Base-by-base conservation (phyloP, 352 stramenopile species). In the Thraustochytrium sp. region DNA sequence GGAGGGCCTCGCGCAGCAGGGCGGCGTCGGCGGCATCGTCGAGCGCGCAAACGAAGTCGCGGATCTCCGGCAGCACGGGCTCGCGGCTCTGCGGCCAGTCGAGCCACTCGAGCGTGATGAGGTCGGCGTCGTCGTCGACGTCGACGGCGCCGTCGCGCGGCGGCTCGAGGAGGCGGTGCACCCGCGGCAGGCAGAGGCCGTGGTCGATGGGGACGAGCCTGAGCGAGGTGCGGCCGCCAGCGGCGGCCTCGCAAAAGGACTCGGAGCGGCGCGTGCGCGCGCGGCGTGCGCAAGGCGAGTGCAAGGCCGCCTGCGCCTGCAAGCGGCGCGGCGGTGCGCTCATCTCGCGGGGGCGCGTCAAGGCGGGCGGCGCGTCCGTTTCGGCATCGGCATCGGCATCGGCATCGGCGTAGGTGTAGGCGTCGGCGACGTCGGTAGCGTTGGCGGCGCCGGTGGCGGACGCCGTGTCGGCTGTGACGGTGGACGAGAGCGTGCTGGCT, bases 171-270 rank as follows among this genome's bases (percentile, higher is more conserved):
- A 77, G 49, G 8, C 49, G 9, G 8, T 23, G 31, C 26, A 77
- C 64, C 16, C 49, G 42, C 29, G 91, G 91, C 34, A 94, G 85
- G 37, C 89, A 93, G 21, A 89, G 90, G 5, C 91, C 91, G 74
- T 94, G 91, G 65, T 93, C 90, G 42, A 94, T 94, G 0, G 90
- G 90, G 3, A 93, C 76, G 0, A 94, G 77, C 23, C 46, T 31
- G 23, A 84, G 34, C 36, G n/a, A n/a, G n/a, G n/a, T 11, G 29
- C 21, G 13, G n/a, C 16, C 36, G 13, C 11, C 63, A 9, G 49
- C 42, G n/a, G 42, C 65, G 21, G 26, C 65, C 13, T 62, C 65
- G 49, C 65, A 77, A 77, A 77, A 77, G 8, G 42, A 62, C 31
- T 77, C 65, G 34, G 65, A 77, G 31, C 65, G 65, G 9, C 46